Evolutionary conservation across 2,329 filamentous ascomycete species (phyloP).

Genomic region (Diaporthe citrichinensis): DNA sequence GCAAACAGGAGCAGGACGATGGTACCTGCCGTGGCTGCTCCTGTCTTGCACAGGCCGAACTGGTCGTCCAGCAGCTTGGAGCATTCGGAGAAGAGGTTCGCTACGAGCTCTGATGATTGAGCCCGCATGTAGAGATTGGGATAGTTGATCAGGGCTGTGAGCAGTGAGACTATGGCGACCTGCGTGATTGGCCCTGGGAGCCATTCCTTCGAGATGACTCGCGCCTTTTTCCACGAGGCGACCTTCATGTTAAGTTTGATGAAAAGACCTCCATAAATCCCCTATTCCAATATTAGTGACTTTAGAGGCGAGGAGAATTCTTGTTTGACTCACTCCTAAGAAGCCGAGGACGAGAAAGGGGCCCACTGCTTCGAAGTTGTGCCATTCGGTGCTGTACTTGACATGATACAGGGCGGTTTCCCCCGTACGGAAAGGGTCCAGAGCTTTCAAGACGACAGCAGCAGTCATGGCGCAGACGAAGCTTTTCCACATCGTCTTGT

Average conservation of each 20-base stretch:
- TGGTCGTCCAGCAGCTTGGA: slow-evolving; percentile 85
- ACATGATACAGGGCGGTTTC: slow-evolving; percentile 98
- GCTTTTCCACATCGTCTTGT: slow-evolving; percentile 99
- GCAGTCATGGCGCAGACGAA: slow-evolving; percentile 99
- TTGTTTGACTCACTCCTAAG: slow-evolving; percentile 70
- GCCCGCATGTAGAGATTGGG: slow-evolving; percentile 97
- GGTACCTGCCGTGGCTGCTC: slow-evolving; percentile 84
- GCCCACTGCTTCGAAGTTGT: slow-evolving; percentile 87
- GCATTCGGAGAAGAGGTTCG: slow-evolving; percentile 93
- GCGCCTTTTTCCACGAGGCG: slow-evolving; percentile 79
- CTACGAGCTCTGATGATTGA: slow-evolving; percentile 91
- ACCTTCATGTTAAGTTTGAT: slow-evolving; percentile 95
- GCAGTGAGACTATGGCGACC: slow-evolving; percentile 81
- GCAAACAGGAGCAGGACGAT: slow-evolving; percentile 88
- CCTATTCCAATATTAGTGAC: slow-evolving; percentile 57
- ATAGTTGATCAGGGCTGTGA: slow-evolving; percentile 93
- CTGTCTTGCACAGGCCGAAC: slow-evolving; percentile 91
- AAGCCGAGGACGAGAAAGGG: slow-evolving; percentile 91
- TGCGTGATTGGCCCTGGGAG: slow-evolving; percentile 83
- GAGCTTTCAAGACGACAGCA: slow-evolving; percentile 89
- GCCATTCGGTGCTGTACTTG: slow-evolving; percentile 91
- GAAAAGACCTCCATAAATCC: slow-evolving; percentile 94
- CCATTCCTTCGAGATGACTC: slow-evolving; percentile 61
- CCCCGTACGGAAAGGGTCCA: slow-evolving; percentile 95
- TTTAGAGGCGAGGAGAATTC: neutral